Base-by-base conservation (phyloP, 2,329 filamentous ascomycete species). In the Chrysoporthe austroafricana region DNA sequence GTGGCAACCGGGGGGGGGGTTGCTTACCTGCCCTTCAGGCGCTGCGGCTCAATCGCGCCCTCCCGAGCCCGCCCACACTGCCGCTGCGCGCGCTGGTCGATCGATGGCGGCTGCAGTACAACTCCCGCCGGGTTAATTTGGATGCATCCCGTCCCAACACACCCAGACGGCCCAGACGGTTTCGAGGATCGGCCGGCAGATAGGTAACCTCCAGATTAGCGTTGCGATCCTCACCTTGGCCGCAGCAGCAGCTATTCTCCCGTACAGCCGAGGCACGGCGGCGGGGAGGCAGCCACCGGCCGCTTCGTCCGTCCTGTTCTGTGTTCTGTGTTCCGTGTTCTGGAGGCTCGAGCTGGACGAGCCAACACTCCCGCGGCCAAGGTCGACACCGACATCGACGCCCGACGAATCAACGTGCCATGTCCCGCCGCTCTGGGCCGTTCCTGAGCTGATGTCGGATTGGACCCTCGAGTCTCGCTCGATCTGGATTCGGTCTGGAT, bases 401-500 rank as follows among this genome's bases (percentile, higher is more conserved):
- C 21, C 21, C 32, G 32, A 52, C 44, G 42, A 62, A 48, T 26
- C 32, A 34, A 62, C 26, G 26, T 18, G 18, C 60, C 32, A 34
- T 34, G 60, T 34, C 16, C 42, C 14, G 26, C 26, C 43, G 43
- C 34, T 36, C 46, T 50, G 21, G 50, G 50, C 50, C 26, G 11
- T 26, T 54, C 50, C 50, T 54, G 50, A 54, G 21, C 50, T 54
- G 50, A 54, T 32, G 21, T 34, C 21, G 43, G 43, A 57, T 21
- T 57, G 54, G 32, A n/a, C 34, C 26, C 54, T 39, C 16, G 34
- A 39, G 54, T 57, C 54, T 57, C 54, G 54, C 34, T 57, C 54
- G 54, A 34, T 57, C 54, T 57, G 54, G 54, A 57, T 39, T 57
- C 34, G 50, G 18, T 56, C 62, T 63, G 62, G 54, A 65, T 42